phyloP scores from a whole-genome alignment of 352 stramenopile genomes.

The Phytopythium oedochilum region DNA sequence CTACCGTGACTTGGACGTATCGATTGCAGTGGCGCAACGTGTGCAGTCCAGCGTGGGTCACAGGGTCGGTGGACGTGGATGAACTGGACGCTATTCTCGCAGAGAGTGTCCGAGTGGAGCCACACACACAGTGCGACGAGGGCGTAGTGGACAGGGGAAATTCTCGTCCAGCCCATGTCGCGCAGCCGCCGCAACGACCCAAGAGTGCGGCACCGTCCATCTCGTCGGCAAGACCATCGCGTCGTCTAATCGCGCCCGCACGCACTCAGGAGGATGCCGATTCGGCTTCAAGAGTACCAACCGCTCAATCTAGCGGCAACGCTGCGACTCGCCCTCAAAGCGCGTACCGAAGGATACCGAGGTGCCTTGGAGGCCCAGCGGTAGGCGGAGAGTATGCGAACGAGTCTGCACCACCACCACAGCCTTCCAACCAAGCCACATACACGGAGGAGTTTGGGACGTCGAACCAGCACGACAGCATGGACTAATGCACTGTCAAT shows the following conservation, averaged over 20 bases:
- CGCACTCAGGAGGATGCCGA: neutral
- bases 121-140: neutral
- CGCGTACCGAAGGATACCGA: neutral
- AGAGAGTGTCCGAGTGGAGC: conserved; percentile 7
- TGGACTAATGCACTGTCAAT: neutral
- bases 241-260: neutral
- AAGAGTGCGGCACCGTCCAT: conserved; percentile 3
- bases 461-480: neutral
- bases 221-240: neutral
- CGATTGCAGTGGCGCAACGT: conserved; percentile 1
- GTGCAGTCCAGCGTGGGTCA: conserved; percentile 1
- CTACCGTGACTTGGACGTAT: too few relatives aligned
- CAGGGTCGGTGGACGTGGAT: conserved; percentile 46
- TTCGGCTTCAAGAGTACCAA: neutral
- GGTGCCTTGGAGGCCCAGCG: neutral
- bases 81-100: conserved; percentile 46
- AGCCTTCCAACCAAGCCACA: neutral
- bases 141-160: neutral
- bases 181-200: neutral
- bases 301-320: neutral
- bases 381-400: neutral
- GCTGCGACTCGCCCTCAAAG: neutral
- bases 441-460: neutral
- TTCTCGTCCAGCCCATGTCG: neutral
- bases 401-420: neutral